Evolutionary conservation across 2,329 filamentous ascomycete species (phyloP).

Genomic region (Penicillium sp.): DNA sequence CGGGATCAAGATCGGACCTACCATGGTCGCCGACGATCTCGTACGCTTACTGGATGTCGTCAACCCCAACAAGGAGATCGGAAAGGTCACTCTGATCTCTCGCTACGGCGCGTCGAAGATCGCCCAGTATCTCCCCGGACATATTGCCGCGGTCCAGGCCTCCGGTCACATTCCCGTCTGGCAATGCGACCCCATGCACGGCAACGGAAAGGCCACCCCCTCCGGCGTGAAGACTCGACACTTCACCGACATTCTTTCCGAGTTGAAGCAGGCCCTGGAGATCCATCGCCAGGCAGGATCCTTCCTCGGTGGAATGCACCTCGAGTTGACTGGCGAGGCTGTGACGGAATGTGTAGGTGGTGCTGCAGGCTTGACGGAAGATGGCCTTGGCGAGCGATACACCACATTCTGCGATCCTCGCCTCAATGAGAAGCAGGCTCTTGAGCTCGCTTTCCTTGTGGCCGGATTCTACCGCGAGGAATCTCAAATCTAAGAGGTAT

Average conservation of each 20-base stretch:
- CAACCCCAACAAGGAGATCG: constrained; percentile 73
- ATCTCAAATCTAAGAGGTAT: constrained; percentile 16
- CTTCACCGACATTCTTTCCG: constrained; percentile 83
- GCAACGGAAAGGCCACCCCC: constrained; percentile 62
- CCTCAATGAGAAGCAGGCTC: constrained; percentile 93
- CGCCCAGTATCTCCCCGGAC: constrained; percentile 65
- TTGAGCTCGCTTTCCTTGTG: constrained; percentile 90
- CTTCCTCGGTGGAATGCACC: constrained; percentile 87
- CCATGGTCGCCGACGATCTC: constrained; percentile 70
- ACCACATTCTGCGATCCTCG: constrained; percentile 93
- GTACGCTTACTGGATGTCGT: constrained; percentile 74
- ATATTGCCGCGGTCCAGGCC: constrained; percentile 82
- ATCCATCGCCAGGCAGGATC: constrained; percentile 80
- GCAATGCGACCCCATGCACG: constrained; percentile 99
- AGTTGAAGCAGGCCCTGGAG: constrained; percentile 73
- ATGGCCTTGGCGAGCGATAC: constrained; percentile 84
- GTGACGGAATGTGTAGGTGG: constrained; percentile 95
- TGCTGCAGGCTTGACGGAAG: constrained; percentile 77
- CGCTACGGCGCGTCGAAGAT: constrained; percentile 83
- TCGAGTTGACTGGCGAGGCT: constrained; percentile 90
- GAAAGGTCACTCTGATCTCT: constrained; percentile 94
- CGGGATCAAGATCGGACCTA: constrained; percentile 91
- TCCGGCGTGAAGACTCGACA: constrained; percentile 84
- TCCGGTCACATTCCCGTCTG: constrained; percentile 76
- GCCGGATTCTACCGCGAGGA: constrained; percentile 68